These are phyloP conservation scores for Manihot esculenta DNA, from an alignment of 441 rosid genomes.

Conservation along the genomic window DNA sequence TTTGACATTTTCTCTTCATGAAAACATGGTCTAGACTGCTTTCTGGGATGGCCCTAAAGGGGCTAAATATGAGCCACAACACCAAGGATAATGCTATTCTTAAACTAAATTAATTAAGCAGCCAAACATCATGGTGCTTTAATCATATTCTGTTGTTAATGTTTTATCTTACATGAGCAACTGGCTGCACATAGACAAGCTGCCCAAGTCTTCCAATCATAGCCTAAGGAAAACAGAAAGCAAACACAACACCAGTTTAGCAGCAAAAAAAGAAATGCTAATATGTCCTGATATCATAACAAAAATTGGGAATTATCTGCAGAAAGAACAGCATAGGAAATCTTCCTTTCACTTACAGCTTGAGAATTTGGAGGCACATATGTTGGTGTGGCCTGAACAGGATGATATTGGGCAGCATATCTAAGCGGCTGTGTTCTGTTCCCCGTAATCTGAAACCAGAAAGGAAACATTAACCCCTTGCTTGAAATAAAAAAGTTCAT, in stretches of 20 bases:
- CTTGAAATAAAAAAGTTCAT: too few species aligned
- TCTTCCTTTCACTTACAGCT: slow-evolving; percentile 41
- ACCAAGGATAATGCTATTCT: background rate
- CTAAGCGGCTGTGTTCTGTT: slow-evolving; percentile 59
- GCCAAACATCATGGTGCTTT: slow-evolving; percentile 16
- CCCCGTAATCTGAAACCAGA: slow-evolving; percentile 40
- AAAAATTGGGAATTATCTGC: slow-evolving; percentile 2
- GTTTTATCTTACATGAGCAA: slow-evolving; percentile 60
- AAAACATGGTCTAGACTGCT: background rate
- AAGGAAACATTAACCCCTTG: slow-evolving; percentile 18
- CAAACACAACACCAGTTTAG: slow-evolving; percentile 9
- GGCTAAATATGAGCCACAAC: background rate
- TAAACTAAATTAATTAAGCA: slow-evolving; percentile 7
- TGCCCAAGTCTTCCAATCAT: slow-evolving; percentile 69
- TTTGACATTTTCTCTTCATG: background rate
- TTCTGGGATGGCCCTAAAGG: background rate
- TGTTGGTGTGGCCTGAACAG: slow-evolving; percentile 57
- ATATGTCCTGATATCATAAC: background rate
- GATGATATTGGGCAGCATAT: slow-evolving; percentile 58
- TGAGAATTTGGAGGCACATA: slow-evolving; percentile 60
- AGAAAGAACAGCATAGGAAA: background rate
- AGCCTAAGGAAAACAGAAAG: slow-evolving; percentile 44
- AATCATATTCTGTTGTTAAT: slow-evolving; percentile 14
- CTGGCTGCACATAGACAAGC: slow-evolving; percentile 65
- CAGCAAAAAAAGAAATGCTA: background rate